A percentile compares a stretch with the other conserved stretches of the same genome.
Conservation (phyloP, 2,329 filamentous ascomycete species). For the Alternaria metachromatica region DNA sequence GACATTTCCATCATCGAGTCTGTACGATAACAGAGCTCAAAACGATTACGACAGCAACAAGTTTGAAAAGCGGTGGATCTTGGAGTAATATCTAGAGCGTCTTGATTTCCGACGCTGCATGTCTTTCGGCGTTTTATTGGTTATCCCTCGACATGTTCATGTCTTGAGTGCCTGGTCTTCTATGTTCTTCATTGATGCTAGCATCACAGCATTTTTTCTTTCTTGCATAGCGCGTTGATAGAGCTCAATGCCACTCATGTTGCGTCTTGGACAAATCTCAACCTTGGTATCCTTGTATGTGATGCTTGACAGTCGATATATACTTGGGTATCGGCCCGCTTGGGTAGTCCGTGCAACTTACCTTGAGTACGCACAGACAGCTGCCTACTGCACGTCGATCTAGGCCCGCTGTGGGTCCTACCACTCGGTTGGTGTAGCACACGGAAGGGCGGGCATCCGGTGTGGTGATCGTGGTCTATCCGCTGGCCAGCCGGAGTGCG, state of each 20-base stretch:
- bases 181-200: slow-evolving; percentile 1
- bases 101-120: slow-evolving; percentile 19
- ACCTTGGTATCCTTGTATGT: neutral
- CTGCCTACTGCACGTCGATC: neutral
- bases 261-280: neutral
- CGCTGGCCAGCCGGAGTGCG: neutral
- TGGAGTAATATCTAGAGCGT: slow-evolving; percentile 1
- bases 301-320: neutral
- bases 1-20: slow-evolving; percentile 37
- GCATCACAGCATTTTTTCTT: slow-evolving; percentile 18
- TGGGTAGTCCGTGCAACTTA: neutral
- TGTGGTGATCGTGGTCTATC: neutral
- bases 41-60: neutral
- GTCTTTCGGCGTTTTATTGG: slow-evolving; percentile 26
- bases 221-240: slow-evolving; percentile 21
- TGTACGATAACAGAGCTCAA: slow-evolving; percentile 24
- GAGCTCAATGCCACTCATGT: neutral
- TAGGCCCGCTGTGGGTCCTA: neutral
- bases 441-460: neutral
- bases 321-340: neutral
- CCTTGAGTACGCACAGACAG: neutral
- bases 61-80: slow-evolving; percentile 1
- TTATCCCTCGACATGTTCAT: slow-evolving; percentile 1
- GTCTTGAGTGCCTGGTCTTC: neutral
- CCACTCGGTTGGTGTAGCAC: neutral